phyloP scores from a whole-genome alignment of 192 early-diverging fungal genomes.

The Geosiphon pyriformis region DNA sequence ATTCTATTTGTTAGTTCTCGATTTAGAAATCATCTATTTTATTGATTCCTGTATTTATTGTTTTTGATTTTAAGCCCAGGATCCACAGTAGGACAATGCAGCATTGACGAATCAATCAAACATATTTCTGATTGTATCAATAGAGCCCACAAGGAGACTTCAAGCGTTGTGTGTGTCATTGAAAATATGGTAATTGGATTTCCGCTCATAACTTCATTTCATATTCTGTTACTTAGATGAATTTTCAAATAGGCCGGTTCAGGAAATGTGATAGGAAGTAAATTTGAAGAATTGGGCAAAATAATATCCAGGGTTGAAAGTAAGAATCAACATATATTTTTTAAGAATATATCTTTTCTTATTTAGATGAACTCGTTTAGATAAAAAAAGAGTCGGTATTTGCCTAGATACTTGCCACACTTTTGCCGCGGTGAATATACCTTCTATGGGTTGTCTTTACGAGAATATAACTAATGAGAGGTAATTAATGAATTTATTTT shows the following conservation, averaged over 20 bases:
- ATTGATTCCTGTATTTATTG: not conserved
- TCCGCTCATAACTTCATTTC: not conserved
- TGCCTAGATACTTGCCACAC: constrained; percentile 57
- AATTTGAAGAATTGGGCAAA: constrained; percentile 41
- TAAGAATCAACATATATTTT: not conserved
- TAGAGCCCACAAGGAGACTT: constrained; percentile 33
- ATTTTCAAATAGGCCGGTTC: constrained; percentile 30
- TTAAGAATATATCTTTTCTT: not conserved
- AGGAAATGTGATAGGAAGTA: constrained; percentile 40
- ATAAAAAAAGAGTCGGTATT: constrained; percentile 51
- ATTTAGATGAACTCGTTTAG: no score
- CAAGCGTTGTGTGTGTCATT: constrained; percentile 38
- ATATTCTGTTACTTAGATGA: not conserved
- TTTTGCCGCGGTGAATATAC: constrained; percentile 39
- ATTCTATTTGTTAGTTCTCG: no score
- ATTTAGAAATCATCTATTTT: not conserved
- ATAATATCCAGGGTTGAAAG: constrained; percentile 39
- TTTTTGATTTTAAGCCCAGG: constrained; percentile 24
- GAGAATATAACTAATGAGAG: not conserved
- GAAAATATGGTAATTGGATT: constrained; percentile 43
- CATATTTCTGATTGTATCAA: constrained; percentile 46
- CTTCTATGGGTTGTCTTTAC: constrained; percentile 5
- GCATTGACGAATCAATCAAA: constrained; percentile 30
- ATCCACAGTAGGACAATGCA: constrained; percentile 34
- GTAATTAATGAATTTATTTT: not conserved